A percentile compares a stretch with the other conserved stretches of the same genome.
Evolutionary conservation across 495 filamentous ascomycete genomes (phyloP).

Genomic region (Penicillium flavigenum): DNA sequence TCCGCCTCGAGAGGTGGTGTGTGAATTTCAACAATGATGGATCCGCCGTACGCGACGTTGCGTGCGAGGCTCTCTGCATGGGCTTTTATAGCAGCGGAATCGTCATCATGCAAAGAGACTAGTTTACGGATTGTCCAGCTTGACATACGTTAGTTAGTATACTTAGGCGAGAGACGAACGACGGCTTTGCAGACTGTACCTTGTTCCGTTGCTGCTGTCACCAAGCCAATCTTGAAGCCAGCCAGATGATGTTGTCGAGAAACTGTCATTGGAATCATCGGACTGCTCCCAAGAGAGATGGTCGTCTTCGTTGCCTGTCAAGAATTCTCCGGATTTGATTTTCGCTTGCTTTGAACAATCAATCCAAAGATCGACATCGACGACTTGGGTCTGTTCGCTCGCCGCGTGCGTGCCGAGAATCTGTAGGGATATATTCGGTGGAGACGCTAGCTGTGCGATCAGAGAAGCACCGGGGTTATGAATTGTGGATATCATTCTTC

Average conservation of each 20-base stretch:
- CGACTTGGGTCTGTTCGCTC: background rate
- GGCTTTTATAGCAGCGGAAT: background rate
- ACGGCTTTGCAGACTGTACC: background rate
- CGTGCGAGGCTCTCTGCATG: background rate
- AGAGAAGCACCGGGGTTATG: background rate
- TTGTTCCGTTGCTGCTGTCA: background rate
- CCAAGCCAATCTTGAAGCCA: background rate
- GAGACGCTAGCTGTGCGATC: background rate
- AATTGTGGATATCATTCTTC: too few relatives aligned
- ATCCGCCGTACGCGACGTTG: background rate
- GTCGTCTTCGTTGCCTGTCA: background rate
- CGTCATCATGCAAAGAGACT: background rate
- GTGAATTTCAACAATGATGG: background rate
- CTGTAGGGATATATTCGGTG: background rate
- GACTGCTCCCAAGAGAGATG: background rate
- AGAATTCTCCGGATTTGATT: constrained; percentile 1
- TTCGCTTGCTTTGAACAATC: background rate
- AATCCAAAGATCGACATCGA: constrained; percentile 6
- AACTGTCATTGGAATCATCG: background rate
- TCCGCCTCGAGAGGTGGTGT: background rate
- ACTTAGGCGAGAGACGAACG: background rate
- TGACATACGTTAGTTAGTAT: background rate
- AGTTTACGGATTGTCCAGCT: background rate
- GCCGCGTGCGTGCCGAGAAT: background rate
- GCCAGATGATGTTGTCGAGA: background rate